A percentile compares a stretch with the other conserved stretches of the same genome.
Evolutionary conservation across 352 stramenopile genomes (phyloP).

Genomic region (Blastocystis sp.): DNA sequence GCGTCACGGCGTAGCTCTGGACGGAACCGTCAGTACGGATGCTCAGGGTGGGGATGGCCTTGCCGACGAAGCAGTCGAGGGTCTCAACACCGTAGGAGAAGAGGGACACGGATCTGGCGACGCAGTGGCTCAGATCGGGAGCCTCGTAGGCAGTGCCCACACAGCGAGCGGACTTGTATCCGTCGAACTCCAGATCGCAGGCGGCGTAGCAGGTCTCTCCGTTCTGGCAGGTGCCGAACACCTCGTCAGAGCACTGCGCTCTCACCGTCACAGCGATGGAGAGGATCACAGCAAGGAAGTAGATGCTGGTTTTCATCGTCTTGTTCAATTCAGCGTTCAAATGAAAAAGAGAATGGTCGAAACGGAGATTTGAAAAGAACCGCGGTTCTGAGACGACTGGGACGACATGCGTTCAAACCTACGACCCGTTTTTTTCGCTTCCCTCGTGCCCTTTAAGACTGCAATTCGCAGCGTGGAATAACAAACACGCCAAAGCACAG

Average conservation of each 20-base stretch:
- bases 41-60: not conserved
- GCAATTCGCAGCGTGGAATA: too few relatives aligned
- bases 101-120: not conserved
- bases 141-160: not conserved
- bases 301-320: too few relatives aligned
- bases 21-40: not conserved
- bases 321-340: too few relatives aligned
- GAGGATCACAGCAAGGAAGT: too few relatives aligned
- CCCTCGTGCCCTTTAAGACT: too few relatives aligned
- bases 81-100: conserved; percentile 3
- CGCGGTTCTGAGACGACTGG: too few relatives aligned
- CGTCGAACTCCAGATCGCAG: conserved; percentile 3
- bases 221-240: conserved; percentile 7
- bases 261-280: too few relatives aligned
- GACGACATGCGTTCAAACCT: too few relatives aligned
- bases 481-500: too few relatives aligned
- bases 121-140: not conserved
- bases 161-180: conserved; percentile 20
- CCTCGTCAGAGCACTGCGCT: not conserved
- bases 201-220: conserved; percentile 46
- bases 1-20: not conserved
- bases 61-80: not conserved
- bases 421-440: too few relatives aligned
- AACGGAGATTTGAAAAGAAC: too few relatives aligned
- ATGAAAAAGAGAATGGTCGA: too few relatives aligned